phyloP scores from a whole-genome alignment of 1,139 yeast species.

The Magnusiomyces ingens region DNA sequence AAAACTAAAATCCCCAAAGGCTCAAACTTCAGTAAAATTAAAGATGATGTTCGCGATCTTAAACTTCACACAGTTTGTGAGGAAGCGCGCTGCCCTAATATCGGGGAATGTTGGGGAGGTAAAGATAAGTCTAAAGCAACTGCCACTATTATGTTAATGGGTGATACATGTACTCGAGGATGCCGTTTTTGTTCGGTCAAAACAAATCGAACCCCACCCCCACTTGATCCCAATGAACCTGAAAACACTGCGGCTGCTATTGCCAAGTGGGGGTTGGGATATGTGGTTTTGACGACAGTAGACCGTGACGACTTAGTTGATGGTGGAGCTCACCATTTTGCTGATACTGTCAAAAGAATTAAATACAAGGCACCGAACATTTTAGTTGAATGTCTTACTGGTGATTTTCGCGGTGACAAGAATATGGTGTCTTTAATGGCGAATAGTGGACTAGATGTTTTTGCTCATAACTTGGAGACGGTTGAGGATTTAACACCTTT shows the following conservation, averaged over 20 bases:
- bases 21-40: conserved; percentile 66
- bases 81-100: conserved; percentile 97
- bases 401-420: conserved; percentile 90
- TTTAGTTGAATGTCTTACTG: conserved; percentile 87
- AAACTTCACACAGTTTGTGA: conserved; percentile 94
- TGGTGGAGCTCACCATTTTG: conserved; percentile 89
- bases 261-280: conserved; percentile 96
- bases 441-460: conserved; percentile 82
- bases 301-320: conserved; percentile 93
- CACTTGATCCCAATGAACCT: conserved; percentile 94
- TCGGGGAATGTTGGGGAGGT: conserved; percentile 99
- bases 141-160: conserved; percentile 96
- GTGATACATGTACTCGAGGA: conserved; percentile 98
- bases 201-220: conserved; percentile 78
- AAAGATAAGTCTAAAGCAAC: conserved; percentile 89
- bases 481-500: conserved; percentile 93
- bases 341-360: conserved; percentile 77
- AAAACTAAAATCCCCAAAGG: conserved; percentile 96
- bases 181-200: conserved; percentile 97
- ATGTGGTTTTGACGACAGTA: conserved; percentile 94
- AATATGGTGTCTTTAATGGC: conserved; percentile 78
- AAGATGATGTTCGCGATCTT: conserved; percentile 80
- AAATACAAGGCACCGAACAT: conserved; percentile 87
- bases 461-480: conserved; percentile 95
- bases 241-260: conserved; percentile 97